A percentile compares a stretch with the other conserved stretches of the same genome.
phyloP scores from a whole-genome alignment of 2,329 filamentous ascomycete species.

The Epicoccum sorghinum region DNA sequence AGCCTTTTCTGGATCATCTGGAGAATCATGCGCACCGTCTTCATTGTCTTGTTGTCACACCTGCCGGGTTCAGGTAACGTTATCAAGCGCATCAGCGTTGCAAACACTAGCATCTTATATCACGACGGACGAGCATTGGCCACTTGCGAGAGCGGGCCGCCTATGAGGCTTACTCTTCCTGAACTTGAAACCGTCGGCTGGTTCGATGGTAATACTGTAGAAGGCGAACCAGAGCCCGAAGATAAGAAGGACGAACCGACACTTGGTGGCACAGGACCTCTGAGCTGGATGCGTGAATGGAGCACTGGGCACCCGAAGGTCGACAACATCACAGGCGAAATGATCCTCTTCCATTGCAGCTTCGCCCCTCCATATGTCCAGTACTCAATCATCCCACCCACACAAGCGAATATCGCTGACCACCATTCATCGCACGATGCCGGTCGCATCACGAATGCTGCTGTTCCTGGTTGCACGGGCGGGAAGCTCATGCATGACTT shows the following conservation, averaged over 20 bases:
- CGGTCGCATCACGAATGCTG: conserved; percentile 55
- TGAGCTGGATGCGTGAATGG: conserved; percentile 72
- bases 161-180: conserved; percentile 69
- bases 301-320: conserved; percentile 73
- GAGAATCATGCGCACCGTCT: conserved; percentile 62
- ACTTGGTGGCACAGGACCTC: conserved; percentile 62
- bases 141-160: conserved; percentile 73
- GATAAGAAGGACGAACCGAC: conserved; percentile 5
- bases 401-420: conserved; percentile 16
- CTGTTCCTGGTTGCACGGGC: conserved; percentile 65
- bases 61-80: conserved; percentile 61
- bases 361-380: conserved; percentile 70
- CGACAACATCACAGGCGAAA: conserved; percentile 67
- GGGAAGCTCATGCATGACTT: conserved; percentile 81
- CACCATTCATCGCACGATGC: background rate
- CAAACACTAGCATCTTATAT: conserved; percentile 70
- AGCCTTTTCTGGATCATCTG: conserved; percentile 58
- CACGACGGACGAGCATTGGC: conserved; percentile 73
- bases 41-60: conserved; percentile 64
- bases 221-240: conserved; percentile 54
- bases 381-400: conserved; percentile 64
- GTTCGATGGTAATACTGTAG: conserved; percentile 66
- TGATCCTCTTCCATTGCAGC: conserved; percentile 71
- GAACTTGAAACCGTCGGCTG: conserved; percentile 71
- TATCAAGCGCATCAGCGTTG: conserved; percentile 72